Base-by-base conservation (phyloP, 1,284 basidiomycete genomes). In the Trichosporon faecale region DNA sequence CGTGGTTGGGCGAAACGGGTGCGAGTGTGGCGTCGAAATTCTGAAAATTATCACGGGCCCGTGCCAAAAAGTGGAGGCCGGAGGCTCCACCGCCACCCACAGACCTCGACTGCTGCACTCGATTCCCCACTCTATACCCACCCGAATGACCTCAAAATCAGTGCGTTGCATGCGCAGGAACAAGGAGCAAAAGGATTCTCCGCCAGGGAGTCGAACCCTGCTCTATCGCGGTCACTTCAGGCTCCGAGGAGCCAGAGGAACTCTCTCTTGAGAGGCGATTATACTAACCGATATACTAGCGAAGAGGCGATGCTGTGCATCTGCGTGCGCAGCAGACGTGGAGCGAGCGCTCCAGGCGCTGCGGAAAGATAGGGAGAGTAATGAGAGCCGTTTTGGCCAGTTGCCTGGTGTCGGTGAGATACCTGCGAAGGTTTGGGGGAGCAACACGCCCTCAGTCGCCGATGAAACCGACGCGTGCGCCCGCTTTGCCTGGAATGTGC, bases 231-330 rank as follows among this genome's bases (percentile, higher is more conserved):
- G 8, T 31, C 57, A 31, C 57, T 61, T 29, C 49, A 25, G 11
- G 7, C 18, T 52, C 21, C 8, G n/a, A 25, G 57, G 31, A 29
- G 57, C 27, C 23, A 8, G 27, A 31, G 57, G 21, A n/a, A 31
- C 57, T 61, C 57, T 61, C 57, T 61, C 57, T 61, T 61, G 57
- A 61, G 57, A 61, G 57, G 57, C 57, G 57, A 33, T 61, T 61
- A 61, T 61, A 61, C 57, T 61, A 61, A 61, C 57, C 57, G 57
- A 61, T 61, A 61, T 61, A 61, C 57, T 61, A 61, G 57, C 57
- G 57, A 61, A 61, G 55, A 60, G 57, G 18, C 29, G 57, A 31
- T 61, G 57, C n/a, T 33, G 2, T 8, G 12, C 14, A 3, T 12
- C 14, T 29, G 2, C 55, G 11, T 27, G 12, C 18, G 49, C 55